Conservation (phyloP, 768 basidiomycete species). For the Dendrothele bispora region DNA sequence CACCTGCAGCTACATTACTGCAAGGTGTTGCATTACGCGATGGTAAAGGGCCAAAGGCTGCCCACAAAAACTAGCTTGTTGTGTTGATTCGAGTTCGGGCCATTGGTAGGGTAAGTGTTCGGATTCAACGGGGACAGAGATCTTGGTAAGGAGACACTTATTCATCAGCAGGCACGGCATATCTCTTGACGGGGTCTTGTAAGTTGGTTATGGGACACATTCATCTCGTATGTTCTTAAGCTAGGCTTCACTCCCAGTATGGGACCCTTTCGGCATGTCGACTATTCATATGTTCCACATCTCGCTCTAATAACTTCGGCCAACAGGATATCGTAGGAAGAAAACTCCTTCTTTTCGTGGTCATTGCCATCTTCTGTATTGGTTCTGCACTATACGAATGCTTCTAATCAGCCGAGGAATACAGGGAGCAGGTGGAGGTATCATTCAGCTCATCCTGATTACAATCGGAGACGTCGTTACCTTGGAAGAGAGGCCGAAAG, state of each 20-base stretch:
- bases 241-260: conserved; percentile 63
- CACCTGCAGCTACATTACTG: too few species aligned
- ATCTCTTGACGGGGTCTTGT: conserved; percentile 13
- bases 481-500: conserved; percentile 80
- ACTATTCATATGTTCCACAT: neutral
- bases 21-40: too few species aligned
- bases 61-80: too few species aligned
- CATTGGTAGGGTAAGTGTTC: too few species aligned
- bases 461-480: conserved; percentile 83
- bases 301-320: conserved; percentile 22
- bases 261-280: conserved; percentile 71
- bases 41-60: too few species aligned
- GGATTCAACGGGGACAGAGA: conserved; percentile 31
- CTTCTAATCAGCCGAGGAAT: too few species aligned
- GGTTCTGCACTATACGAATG: conserved; percentile 80
- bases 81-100: too few species aligned
- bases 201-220: too few species aligned
- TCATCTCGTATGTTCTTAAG: too few species aligned
- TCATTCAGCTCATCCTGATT: conserved; percentile 72
- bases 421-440: conserved; percentile 84
- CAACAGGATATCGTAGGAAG: conserved; percentile 40
- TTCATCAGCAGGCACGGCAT: conserved; percentile 37
- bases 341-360: conserved; percentile 67
- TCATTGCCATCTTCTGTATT: conserved; percentile 67
- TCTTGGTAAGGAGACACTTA: conserved; percentile 24